These are phyloP conservation scores for Neurospora sp. DNA, from an alignment of 495 filamentous ascomycete genomes.

Conservation along the genomic window DNA sequence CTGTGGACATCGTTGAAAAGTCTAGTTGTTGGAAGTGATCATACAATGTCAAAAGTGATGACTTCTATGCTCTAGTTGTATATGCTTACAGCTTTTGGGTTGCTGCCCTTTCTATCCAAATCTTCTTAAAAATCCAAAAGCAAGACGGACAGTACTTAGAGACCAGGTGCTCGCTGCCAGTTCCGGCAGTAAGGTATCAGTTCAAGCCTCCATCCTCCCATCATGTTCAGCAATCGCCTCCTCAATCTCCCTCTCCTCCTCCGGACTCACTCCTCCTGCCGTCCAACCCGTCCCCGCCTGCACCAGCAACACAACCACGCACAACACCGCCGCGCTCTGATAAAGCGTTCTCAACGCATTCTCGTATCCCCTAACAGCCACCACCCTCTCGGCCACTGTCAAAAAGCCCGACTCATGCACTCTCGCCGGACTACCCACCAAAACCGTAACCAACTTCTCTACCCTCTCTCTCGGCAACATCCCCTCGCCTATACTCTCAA, in stretches of 20 bases:
- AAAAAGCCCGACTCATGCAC: conserved; percentile 39
- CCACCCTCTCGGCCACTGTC: conserved; percentile 38
- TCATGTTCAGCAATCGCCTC: conserved; percentile 16
- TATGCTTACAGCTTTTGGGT: too few relatives aligned
- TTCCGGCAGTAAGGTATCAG: too few relatives aligned
- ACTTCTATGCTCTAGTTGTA: too few relatives aligned
- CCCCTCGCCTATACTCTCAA: conserved; percentile 17
- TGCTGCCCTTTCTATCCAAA: too few relatives aligned
- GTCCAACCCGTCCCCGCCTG: conserved; percentile 66
- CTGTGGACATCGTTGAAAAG: too few relatives aligned
- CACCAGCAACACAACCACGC: conserved; percentile 42
- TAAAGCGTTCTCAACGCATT: conserved; percentile 49
- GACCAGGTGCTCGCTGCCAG: too few relatives aligned
- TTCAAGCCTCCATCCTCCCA: conserved; percentile 19
- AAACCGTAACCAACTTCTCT: conserved; percentile 46
- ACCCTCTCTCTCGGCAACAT: conserved; percentile 29
- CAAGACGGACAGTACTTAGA: too few relatives aligned
- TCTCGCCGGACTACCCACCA: conserved; percentile 59
- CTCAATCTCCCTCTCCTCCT: conserved; percentile 22
- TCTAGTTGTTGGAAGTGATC: too few relatives aligned
- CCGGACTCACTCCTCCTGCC: conserved; percentile 14
- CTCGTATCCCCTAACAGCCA: conserved; percentile 58
- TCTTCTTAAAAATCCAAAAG: too few relatives aligned
- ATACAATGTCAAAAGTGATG: too few relatives aligned
- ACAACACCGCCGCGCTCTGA: conserved; percentile 43